These are phyloP conservation scores for Mitragyna speciosa DNA, from an alignment of 257 asterid species.

Conservation along the genomic window DNA sequence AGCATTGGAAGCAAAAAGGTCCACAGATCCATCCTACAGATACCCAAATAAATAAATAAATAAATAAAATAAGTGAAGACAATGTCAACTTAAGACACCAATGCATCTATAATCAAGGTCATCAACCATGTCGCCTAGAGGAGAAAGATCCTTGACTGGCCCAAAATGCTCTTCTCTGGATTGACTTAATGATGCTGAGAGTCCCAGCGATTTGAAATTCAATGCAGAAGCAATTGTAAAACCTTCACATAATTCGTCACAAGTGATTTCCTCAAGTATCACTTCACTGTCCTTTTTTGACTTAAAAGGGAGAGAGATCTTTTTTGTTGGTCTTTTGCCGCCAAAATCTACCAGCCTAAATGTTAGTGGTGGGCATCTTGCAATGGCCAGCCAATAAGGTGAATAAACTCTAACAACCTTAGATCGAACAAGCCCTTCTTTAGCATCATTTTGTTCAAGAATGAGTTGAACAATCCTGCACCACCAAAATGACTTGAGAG, in stretches of 20 bases:
- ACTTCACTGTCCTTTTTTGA: conserved; percentile 55
- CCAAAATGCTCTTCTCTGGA: conserved; percentile 80
- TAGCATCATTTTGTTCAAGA: conserved; percentile 65
- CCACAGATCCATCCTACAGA: conserved; percentile 88
- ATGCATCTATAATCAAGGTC: conserved; percentile 15
- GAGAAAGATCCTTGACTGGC: conserved; percentile 77
- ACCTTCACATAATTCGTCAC: conserved; percentile 84
- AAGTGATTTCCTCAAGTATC: conserved; percentile 77
- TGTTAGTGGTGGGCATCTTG: conserved; percentile 87
- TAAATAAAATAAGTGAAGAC: conserved; percentile 5
- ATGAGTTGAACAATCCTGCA: conserved; percentile 85
- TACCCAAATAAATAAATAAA: conserved; percentile 3
- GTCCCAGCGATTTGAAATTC: conserved; percentile 77
- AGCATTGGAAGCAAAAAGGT: conserved; percentile 67
- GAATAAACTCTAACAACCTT: conserved; percentile 68
- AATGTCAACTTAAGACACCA: conserved; percentile 14
- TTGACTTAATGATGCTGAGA: conserved; percentile 69
- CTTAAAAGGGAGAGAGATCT: conserved; percentile 56
- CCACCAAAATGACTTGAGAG: conserved; percentile 16
- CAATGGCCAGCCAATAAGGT: conserved; percentile 81
- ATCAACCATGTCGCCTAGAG: conserved; percentile 86
- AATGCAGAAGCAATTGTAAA: conserved; percentile 84
- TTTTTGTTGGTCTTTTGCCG: conserved; percentile 47
- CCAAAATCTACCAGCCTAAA: conserved; percentile 67
- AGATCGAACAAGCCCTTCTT: conserved; percentile 62